Base-by-base conservation (phyloP, 805 yeast genomes). In the Maudiozyma turicensis region DNA sequence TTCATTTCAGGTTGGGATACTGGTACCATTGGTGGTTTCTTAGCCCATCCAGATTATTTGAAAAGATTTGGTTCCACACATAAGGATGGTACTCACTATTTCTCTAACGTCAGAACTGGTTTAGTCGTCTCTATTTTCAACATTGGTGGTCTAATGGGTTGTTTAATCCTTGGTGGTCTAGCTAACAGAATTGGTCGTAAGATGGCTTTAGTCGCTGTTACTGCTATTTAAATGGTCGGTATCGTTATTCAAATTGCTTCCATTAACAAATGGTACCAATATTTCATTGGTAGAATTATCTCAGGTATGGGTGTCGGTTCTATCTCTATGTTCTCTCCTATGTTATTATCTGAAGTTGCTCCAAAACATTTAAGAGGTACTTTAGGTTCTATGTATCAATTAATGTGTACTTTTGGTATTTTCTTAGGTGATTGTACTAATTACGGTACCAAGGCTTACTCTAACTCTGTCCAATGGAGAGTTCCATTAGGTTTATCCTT, bases 291-390 rank as follows among this genome's bases (percentile, higher is more conserved):
- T 44, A 73, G 88, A 68, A 73, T 75, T 76, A 70, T 85, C 54
- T 77, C 85, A 32, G 95, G 95, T 48, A 80, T 55, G 78, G 85
- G 85, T 49, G 86, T 86, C 51, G 95, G 95, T 55, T 78, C 80
- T 50, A 73, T 85, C 37, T 80, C 90, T 35, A 87, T 88, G 41
- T 72, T 83, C 50, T 85, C 84, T 34, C 90, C 93, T 43, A 69
- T 86, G 65, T 77, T 81, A 65, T 80, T 82, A 58, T 74, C 83
- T 41, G 69, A 42, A 32, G 44, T 42, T 32, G 35, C 87, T 49
- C 89, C 89, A 59, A 81, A 80, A 58, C 76, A 75, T 42, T 32
- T 42, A 31, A 42, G 44, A 42, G 44, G 44, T 42, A 42, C 44
- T 32, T 32, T 42, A 15, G 44, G 44, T 42, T 42, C 44, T 28